These are phyloP conservation scores for Pichia sorboxylosa DNA, from an alignment of 1,139 yeast genomes.

Conservation along the genomic window DNA sequence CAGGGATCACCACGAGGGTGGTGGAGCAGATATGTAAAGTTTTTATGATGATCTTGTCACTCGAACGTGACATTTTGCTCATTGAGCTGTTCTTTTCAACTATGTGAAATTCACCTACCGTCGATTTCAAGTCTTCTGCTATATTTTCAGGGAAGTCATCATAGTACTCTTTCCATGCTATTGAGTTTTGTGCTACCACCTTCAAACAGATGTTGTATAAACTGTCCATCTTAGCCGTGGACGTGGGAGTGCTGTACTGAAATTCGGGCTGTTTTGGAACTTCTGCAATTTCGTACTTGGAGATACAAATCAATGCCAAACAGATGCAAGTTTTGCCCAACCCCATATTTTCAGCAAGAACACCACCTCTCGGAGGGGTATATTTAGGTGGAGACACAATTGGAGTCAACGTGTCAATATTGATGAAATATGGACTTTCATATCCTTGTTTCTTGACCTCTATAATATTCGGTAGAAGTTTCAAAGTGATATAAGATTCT, in stretches of 20 bases:
- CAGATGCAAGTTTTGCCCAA: slow-evolving; percentile 62
- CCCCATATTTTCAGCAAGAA: slow-evolving; percentile 70
- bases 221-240: slow-evolving; percentile 12
- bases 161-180: slow-evolving; percentile 45
- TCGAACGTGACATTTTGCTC: slow-evolving; percentile 1
- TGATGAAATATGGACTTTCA: too few species aligned
- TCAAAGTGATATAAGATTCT: slow-evolving; percentile 30
- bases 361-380: slow-evolving; percentile 50
- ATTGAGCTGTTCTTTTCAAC: slow-evolving; percentile 12
- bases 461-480: slow-evolving; percentile 35
- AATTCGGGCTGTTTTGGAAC: slow-evolving; percentile 25
- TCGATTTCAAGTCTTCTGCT: slow-evolving; percentile 23
- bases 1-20: slow-evolving; percentile 55
- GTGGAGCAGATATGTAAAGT: slow-evolving; percentile 32
- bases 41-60: background rate
- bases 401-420: slow-evolving; percentile 25
- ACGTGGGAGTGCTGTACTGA: background rate
- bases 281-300: slow-evolving; percentile 40
- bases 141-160: slow-evolving; percentile 36
- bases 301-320: slow-evolving; percentile 44
- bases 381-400: slow-evolving; percentile 30
- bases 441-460: slow-evolving; percentile 22
- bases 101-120: slow-evolving; percentile 37
- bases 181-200: slow-evolving; percentile 33
- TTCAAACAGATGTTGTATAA: slow-evolving; percentile 34